phyloP scores from a whole-genome alignment of 331 rosid species.

The Saraca asoca region DNA sequence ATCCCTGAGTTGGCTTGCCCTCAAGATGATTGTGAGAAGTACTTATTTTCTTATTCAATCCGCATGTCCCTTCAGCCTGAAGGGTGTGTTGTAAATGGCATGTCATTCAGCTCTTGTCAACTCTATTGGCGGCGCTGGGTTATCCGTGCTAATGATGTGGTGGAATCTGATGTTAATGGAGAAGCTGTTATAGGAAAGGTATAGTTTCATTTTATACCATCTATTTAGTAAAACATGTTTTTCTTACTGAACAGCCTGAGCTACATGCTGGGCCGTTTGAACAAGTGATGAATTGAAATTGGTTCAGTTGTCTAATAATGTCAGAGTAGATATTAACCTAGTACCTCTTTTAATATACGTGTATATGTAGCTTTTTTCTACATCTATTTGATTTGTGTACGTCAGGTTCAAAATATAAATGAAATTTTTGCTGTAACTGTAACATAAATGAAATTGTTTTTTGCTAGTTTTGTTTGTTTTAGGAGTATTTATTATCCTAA shows the following conservation, averaged over 20 bases:
- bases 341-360: conserved; percentile 1
- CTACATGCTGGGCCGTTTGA: conserved; percentile 18
- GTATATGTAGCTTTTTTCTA: neutral
- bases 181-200: conserved; percentile 94
- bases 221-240: neutral
- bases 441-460: conserved; percentile 1
- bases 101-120: conserved; percentile 67
- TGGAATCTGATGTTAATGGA: conserved; percentile 48
- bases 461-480: too few species aligned
- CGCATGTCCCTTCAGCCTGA: conserved; percentile 75
- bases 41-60: conserved; percentile 71
- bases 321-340: conserved; percentile 13
- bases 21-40: conserved; percentile 38
- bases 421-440: conserved; percentile 4
- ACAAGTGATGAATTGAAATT: conserved; percentile 6
- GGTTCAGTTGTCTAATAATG: conserved; percentile 29
- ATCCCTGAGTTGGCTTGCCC: conserved; percentile 61
- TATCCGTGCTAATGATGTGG: conserved; percentile 55
- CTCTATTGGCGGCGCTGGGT: conserved; percentile 76
- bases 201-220: conserved; percentile 2
- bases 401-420: conserved; percentile 11
- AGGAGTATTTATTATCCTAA: too few species aligned
- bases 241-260: neutral
- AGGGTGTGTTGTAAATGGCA: conserved; percentile 69
- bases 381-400: conserved; percentile 25